Conservation (phyloP, 1,284 basidiomycete species). For the Leccinum fallax region DNA sequence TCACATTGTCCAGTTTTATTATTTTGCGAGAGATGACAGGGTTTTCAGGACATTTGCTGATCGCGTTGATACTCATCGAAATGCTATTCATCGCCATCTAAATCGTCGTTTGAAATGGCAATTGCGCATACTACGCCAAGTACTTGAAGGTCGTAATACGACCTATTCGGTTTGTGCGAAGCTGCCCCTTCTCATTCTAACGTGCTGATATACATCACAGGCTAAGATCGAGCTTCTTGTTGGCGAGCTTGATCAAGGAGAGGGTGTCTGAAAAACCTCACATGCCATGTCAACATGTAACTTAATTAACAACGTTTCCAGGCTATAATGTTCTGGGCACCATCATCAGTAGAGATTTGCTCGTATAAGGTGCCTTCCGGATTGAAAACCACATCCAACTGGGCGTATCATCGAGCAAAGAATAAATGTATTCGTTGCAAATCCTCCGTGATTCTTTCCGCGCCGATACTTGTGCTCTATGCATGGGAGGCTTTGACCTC, state of each 20-base stretch:
- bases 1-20: constrained; percentile 56
- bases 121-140: constrained; percentile 58
- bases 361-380: constrained; percentile 83
- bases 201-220: constrained; percentile 39
- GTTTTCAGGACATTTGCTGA: constrained; percentile 73
- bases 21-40: constrained; percentile 81
- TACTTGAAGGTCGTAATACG: constrained; percentile 63
- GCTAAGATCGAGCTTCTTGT: constrained; percentile 64
- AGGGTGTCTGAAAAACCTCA: constrained; percentile 44
- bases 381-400: constrained; percentile 59
- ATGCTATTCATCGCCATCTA: constrained; percentile 49
- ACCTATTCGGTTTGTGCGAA: constrained; percentile 59
- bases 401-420: constrained; percentile 84
- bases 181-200: not conserved
- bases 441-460: not conserved
- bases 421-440: constrained; percentile 30
- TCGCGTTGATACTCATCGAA: constrained; percentile 54
- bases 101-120: constrained; percentile 71
- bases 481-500: not conserved
- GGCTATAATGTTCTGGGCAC: not conserved
- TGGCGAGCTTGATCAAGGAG: constrained; percentile 62
- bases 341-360: constrained; percentile 39
- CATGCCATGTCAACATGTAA: constrained; percentile 5
- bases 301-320: constrained; percentile 1
- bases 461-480: constrained; percentile 5